phyloP scores from a whole-genome alignment of 345 rosid genomes.

The Dovyalis caffra region DNA sequence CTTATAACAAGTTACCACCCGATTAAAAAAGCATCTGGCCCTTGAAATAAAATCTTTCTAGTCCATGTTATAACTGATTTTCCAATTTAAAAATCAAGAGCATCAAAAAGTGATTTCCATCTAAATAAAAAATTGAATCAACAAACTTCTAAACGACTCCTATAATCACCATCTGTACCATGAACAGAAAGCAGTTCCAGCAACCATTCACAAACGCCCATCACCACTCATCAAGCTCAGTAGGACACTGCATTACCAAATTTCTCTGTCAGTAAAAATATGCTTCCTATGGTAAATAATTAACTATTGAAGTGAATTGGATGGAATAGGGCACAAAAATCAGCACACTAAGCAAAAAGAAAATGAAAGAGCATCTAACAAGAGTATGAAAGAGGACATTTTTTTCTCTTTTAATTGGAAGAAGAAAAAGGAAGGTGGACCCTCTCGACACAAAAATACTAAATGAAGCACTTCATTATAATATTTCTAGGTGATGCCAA shows the following conservation, averaged over 20 bases:
- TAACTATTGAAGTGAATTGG: not conserved
- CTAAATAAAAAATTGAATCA: not conserved
- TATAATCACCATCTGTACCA: slow-evolving; percentile 23
- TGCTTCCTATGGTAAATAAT: not conserved
- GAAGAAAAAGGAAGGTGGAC: not conserved
- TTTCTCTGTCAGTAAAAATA: slow-evolving; percentile 18
- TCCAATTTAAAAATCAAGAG: slow-evolving; percentile 11
- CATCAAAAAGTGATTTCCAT: slow-evolving; percentile 6
- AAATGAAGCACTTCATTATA: not conserved
- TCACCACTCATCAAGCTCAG: slow-evolving; percentile 24
- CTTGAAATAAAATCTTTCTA: slow-evolving; percentile 19
- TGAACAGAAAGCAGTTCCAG: slow-evolving; percentile 32
- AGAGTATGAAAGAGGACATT: not conserved
- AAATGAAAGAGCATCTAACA: not conserved
- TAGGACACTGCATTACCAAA: slow-evolving; percentile 22
- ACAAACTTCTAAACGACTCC: slow-evolving; percentile 23
- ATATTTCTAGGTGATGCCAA: not conserved
- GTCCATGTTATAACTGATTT: slow-evolving; percentile 19
- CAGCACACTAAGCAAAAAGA: not conserved
- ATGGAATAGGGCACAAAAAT: not conserved
- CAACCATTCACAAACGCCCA: slow-evolving; percentile 36
- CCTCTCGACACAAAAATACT: not conserved
- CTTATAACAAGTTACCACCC: slow-evolving; percentile 11
- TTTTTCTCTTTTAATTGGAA: not conserved
- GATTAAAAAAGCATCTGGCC: slow-evolving; percentile 11